Evolutionary conservation across 495 filamentous ascomycete genomes (phyloP), one percentile per base, ranked within the genome.

Genomic region (Cercophora newfieldiana): DNA sequence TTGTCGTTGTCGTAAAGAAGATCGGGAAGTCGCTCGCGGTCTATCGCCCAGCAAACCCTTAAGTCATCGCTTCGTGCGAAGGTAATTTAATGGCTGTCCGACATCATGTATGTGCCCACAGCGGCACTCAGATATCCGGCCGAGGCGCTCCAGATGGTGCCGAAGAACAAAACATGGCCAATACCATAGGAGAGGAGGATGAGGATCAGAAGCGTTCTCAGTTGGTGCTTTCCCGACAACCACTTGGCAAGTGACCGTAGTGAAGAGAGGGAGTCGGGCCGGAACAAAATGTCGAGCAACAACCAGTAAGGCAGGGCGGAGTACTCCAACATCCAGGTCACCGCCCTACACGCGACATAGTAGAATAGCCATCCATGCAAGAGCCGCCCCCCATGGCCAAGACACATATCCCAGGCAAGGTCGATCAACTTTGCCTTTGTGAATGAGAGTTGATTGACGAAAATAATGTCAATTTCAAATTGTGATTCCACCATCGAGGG

Each of bases 261-360:
- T 2, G 63, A 65, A 12, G 7, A 18, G 1, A 30, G 16, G 4
- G 63, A 65, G 22, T 51, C 63, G 5, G 63, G 55, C 3, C 18
- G 3, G 18, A 57, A 64, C 7, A 56, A n/a, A 6, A 64, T 5
- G 24, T 29, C 22, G 21, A 65, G 37, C 1, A 65, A 14, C 0
- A 65, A 14, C 0, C 29, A 12, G n/a, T 49, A 59, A 10, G 54
- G 24, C 12, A 65, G 10, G 1, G 63, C 63, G 6, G 53, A 59
- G 55, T 30, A 59, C 25, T 65, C 63, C 44, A 65, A 28, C 6
- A 65, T 53, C 63, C 63, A 65, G 18, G 63, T 65, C 21, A 50
- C 30, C 8, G 63, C 51, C 14, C 31, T 47, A 22, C 28, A 29
- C 0, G 63, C 30, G 21, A 65, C 37, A 37, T 65, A 31, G 30